Base-by-base conservation (phyloP, 805 yeast genomes). In the Candida yuanshanica region DNA sequence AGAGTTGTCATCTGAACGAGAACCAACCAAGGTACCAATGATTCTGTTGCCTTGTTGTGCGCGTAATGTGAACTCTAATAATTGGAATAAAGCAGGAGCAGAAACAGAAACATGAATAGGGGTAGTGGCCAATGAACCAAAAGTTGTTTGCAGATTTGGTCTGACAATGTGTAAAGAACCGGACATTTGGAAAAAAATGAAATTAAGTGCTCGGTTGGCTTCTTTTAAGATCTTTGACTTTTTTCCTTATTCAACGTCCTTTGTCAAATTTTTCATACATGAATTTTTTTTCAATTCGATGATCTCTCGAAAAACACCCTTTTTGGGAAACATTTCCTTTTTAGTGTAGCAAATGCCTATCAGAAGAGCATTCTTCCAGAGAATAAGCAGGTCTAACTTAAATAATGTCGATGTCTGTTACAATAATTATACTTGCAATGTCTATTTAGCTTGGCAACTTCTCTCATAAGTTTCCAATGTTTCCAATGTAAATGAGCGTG, bases 21-120 rank as follows among this genome's bases (percentile, higher is more conserved):
- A 64, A 25, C 96, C 96, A 36, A 88, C 68, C 45, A 88, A 71
- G 12, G 95, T 84, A 46, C 96, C 96, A 51, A 88, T 80, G 46
- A 83, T 77, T 60, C 93, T 74, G 49, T 69, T 66, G 48, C 74
- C 75, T 59, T 68, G 69, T 62, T 66, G 77, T 37, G 77, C 63
- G 64, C 84, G 72, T 43, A 77, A 66, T 20, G 81, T 68, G 47
- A 85, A 80, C 59, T 87, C 93, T 47, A 88, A 70, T 44, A 88
- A 74, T 61, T 81, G 84, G 64, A 88, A 75, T 39, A 83, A 68
- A 5, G 93, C 91, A 39, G 86, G 70, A 4, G 87, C 72, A 58
- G 80, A 81, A 46, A 83, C 72, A 39, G 66, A 67, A 44, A 81
- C 79, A 38, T 64, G 66, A 42, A 78, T 64, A 17, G 85, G 77